Evolutionary conservation across 2,329 filamentous ascomycete species (phyloP), one percentile per base, ranked within the genome.

Genomic region (Aspergillus costaricaensis): DNA sequence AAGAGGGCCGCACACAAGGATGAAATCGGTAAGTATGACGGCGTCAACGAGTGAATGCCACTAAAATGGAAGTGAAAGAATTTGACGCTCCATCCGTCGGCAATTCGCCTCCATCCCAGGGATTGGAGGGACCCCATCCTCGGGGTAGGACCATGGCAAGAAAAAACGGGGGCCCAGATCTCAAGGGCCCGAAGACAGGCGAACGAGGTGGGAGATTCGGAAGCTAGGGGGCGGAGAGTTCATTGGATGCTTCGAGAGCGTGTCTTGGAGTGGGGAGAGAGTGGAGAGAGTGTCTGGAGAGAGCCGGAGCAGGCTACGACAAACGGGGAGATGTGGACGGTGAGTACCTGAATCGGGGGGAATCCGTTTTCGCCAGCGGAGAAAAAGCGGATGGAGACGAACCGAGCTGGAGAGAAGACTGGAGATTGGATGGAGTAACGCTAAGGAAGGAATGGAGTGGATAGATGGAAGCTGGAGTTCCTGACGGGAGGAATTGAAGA

Each of bases 131-230:
- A 58, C 62, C 64, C 59, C 59, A 59, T 61, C 32, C 53, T 60
- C 52, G 56, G 58, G 59, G 61, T 48, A 63, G 59, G 59, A 58
- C 55, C 55, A 67, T 68, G 66, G 65, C 63, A 65, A 49, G 58
- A 63, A 66, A 58, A 69, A 68, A 65, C 58, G 68, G 69, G 70
- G 70, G 70, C 69, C 70, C 71, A 67, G 70, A 73, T 72, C 68
- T 67, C 57, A 62, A 60, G 65, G 67, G 51, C 57, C 54, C 60
- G 50, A 25, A 53, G 36, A 53, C 30, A 53, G 36, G 21, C 32
- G 60, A 66, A 63, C 58, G 57, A 67, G 63, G 65, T 62, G 65
- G 62, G 66, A 67, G 64, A 65, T 47, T 55, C 55, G 58, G 52
- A 63, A 65, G 68, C 66, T 66, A 70, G 64, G 61, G 68, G 64